Base-by-base conservation (phyloP, 768 basidiomycete genomes). In the Mycena maculata region DNA sequence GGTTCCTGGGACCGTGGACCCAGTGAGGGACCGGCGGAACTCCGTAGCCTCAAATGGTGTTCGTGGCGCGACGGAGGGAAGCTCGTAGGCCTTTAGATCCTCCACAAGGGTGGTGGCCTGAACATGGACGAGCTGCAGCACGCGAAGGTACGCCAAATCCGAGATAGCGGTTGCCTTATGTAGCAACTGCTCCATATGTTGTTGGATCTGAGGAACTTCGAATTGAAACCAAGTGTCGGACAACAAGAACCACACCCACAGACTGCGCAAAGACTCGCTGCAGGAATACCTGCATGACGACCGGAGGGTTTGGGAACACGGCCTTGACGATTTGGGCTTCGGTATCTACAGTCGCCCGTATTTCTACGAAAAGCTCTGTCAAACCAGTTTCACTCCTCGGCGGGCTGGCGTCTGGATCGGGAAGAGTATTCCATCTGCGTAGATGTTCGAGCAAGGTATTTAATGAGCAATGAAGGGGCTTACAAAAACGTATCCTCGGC, bases 321-420 rank as follows among this genome's bases (percentile, higher is more conserved):
- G 96, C 97, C 77, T 98, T 96, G 30, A 99, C 96, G 57, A 99
- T 99, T 75, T 98, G 95, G 0, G 94, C 92, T 79, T 99, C 98
- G 61, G 97, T 96, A 36, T 92, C 93, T 25, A 98, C 95, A 0
- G 97, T 99, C 5, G 85, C 84, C 44, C 95, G 85, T 62, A 99
- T 98, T 77, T 99, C 96, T 23, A 83, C 82, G 74, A 97, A 94
- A 38, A 99, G 80, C 36, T 91, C 92, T 9, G 84, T 83, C 38
- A 99, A 79, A 11, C 94, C 95, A 31, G 88, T 82, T 76, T 98
- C 98, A 27, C 81, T 84, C 65, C 88, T 91, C 0, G 98, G 96
- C 1, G 94, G 83, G 44, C 82, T 85, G 3, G 87, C 82, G 75
- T 94, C 87, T 1, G 97, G 94, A 76, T 98, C 90, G 4, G 93